Evolutionary conservation across 192 early-diverging fungal species (phyloP), one percentile per base, ranked within the genome.

Genomic region (Gigaspora rosea): DNA sequence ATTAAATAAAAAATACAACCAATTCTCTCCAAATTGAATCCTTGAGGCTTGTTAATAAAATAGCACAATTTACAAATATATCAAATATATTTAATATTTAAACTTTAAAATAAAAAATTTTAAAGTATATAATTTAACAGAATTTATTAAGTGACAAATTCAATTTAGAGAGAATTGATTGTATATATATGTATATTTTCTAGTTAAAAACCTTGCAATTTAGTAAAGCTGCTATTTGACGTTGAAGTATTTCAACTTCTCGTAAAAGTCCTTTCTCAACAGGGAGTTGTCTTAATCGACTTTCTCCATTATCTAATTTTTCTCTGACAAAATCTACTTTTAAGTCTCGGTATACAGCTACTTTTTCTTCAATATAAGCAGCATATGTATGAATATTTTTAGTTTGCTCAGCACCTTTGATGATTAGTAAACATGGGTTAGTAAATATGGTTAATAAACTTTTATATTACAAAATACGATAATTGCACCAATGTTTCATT

Each of bases 371-470:
- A 22, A 95, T 82, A 61, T 94, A 94, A 13, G 78, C 73, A 16
- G 91, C 81, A 84, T 95, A 95, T 3, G 83, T 68, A 50, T 87
- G 83, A 50, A 95, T 88, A 59, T 94, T 91, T 76, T 88, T 89
- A 22, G 86, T 80, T 47, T 89, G 83, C 41, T 83, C 83, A 13
- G 78, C 79, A 74, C 71, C 77, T 78, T 32, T 18, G 32, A 49
- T 59, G 4, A 50, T 49, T 81, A 68, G 86, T 76, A 49, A 81
- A 73, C 11, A 77, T 70, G 33, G 33, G 78, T 82, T 80, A 41
- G 32, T 56, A 80, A 15, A 69, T 54, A 75, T 65, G 33, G 64
- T 15, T 9, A 70, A 71, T 35, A 48, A 48, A 69, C 66, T 62
- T 47, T 61, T 27, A 81, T 76, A 76, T 80, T 32, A 81, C 83